Percentiles rank a stretch among this genome's conserved stretches.
These are phyloP conservation scores for Pseudogymnoascus sp. DNA, from an alignment of 2,329 filamentous ascomycete species.

Conservation along the genomic window DNA sequence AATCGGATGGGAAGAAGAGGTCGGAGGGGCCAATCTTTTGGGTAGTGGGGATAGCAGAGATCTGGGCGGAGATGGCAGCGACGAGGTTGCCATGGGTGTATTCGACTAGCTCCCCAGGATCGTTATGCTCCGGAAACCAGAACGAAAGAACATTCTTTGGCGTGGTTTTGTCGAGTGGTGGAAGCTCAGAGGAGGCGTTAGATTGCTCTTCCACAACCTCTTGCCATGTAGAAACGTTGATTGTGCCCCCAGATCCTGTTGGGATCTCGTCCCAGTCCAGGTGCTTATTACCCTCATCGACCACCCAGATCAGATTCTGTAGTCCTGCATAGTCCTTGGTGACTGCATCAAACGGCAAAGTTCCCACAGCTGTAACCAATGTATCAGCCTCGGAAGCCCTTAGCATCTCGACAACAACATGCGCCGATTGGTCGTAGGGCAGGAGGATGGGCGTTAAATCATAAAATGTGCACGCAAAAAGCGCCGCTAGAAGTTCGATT, in stretches of 20 bases:
- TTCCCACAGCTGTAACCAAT: constrained; percentile 75
- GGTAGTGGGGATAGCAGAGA: constrained; percentile 64
- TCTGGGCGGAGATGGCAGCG: constrained; percentile 73
- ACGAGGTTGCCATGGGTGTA: constrained; percentile 80
- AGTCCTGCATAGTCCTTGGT: constrained; percentile 62
- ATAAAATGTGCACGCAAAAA: constrained; percentile 89
- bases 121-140: constrained; percentile 49
- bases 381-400: constrained; percentile 68
- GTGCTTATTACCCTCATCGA: constrained; percentile 81
- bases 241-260: constrained; percentile 61
- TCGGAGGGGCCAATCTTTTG: constrained; percentile 70
- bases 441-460: constrained; percentile 70
- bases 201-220: constrained; percentile 68
- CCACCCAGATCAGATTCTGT: constrained; percentile 81
- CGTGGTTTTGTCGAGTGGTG: constrained; percentile 47
- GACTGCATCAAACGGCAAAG: constrained; percentile 72
- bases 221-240: constrained; percentile 88
- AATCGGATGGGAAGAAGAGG: constrained; percentile 76
- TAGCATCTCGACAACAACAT: constrained; percentile 64
- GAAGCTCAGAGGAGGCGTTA: constrained; percentile 54
- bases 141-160: constrained; percentile 57
- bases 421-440: constrained; percentile 68
- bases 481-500: constrained; percentile 69
- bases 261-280: constrained; percentile 94
- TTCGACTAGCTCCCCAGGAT: constrained; percentile 63